phyloP scores from a whole-genome alignment of 176 grass and related monocot genomes.

The Microstegium vimineum region DNA sequence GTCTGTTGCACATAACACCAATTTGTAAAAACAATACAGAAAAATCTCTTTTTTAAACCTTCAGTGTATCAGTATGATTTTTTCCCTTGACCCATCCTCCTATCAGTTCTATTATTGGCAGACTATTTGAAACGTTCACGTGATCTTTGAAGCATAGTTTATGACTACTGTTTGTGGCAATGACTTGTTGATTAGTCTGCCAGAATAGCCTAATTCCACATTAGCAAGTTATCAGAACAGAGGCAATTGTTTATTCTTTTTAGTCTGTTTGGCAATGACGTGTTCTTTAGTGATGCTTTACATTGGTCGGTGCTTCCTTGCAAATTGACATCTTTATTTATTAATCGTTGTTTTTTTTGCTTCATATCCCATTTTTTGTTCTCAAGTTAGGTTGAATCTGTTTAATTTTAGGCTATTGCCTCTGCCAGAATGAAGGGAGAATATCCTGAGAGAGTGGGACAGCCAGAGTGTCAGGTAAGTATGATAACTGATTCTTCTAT shows the following conservation, averaged over 20 bases:
- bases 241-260: neutral
- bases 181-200: neutral
- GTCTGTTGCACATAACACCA: neutral
- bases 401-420: conserved; percentile 89
- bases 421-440: conserved; percentile 96
- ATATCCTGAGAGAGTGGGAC: conserved; percentile 97
- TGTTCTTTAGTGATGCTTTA: conserved; percentile 24
- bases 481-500: neutral
- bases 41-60: neutral
- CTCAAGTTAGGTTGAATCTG: conserved; percentile 42
- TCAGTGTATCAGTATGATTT: neutral
- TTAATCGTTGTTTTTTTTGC: neutral
- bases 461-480: conserved; percentile 96
- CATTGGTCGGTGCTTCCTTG: neutral
- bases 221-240: neutral
- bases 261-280: no score
- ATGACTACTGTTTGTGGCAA: neutral
- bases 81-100: neutral
- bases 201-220: neutral
- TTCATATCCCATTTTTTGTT: conserved; percentile 32
- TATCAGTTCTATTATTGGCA: neutral
- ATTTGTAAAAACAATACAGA: neutral
- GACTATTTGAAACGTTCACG: neutral
- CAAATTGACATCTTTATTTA: neutral
- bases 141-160: neutral